Percentiles rank a stretch among this genome's conserved stretches.
These are phyloP conservation scores for Hansenula lynferdii DNA, from an alignment of 1,139 yeast genomes.

Conservation along the genomic window DNA sequence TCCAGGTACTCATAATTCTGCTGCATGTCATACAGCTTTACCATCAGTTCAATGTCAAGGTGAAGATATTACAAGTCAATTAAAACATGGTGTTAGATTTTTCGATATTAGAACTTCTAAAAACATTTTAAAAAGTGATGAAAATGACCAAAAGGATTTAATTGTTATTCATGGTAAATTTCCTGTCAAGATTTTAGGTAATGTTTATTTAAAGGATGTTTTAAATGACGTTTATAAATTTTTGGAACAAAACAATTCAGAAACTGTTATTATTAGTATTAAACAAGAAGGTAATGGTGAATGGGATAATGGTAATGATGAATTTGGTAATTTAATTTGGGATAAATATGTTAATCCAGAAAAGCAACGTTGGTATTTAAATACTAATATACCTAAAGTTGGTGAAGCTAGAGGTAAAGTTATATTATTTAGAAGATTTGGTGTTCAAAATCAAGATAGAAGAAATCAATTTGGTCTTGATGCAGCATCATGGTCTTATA, in stretches of 20 bases:
- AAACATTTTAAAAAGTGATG: slow-evolving; percentile 36
- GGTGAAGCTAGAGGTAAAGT: slow-evolving; percentile 66
- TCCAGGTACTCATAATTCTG: slow-evolving; percentile 81
- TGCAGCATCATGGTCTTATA: slow-evolving; percentile 65
- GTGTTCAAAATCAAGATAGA: slow-evolving; percentile 44
- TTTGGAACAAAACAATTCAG: slow-evolving; percentile 47
- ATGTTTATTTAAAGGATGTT: slow-evolving; percentile 43
- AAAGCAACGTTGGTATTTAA: slow-evolving; percentile 59
- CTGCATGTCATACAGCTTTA: slow-evolving; percentile 68
- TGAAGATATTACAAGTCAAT: slow-evolving; percentile 52
- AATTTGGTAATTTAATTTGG: slow-evolving; percentile 63
- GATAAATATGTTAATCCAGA: slow-evolving; percentile 47
- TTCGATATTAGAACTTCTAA: slow-evolving; percentile 65
- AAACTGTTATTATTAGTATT: slow-evolving; percentile 61
- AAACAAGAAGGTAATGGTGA: slow-evolving; percentile 68
- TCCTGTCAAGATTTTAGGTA: slow-evolving; percentile 62
- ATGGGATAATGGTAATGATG: slow-evolving; percentile 63
- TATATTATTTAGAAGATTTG: slow-evolving; percentile 66
- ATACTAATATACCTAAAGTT: slow-evolving; percentile 49
- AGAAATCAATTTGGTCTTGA: slow-evolving; percentile 53
- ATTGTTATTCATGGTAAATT: slow-evolving; percentile 74
- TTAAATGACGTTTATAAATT: slow-evolving; percentile 58
- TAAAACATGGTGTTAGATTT: slow-evolving; percentile 69
- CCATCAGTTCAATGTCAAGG: slow-evolving; percentile 83
- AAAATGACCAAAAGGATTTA: slow-evolving; percentile 44